phyloP scores from a whole-genome alignment of 108 stramenopile species.

The Epithemia pelagica region DNA sequence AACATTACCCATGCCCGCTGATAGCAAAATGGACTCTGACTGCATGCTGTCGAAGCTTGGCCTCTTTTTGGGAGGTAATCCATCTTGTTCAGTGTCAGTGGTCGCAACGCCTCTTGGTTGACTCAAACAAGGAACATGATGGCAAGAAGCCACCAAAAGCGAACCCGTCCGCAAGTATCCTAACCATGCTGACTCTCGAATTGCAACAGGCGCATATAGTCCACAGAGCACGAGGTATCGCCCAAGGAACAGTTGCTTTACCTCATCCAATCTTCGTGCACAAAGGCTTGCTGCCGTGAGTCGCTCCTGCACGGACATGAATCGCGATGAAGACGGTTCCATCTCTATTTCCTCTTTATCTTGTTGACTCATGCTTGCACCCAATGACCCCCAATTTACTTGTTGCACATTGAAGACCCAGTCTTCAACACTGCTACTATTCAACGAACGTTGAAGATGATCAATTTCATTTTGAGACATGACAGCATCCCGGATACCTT shows the following conservation, averaged over 20 bases:
- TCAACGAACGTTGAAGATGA: not conserved
- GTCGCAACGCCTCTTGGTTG: not conserved
- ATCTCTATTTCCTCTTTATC: too few species aligned
- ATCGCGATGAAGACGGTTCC: not conserved
- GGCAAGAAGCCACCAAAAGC: not conserved
- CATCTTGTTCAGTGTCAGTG: not conserved
- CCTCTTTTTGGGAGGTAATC: conserved; percentile 21
- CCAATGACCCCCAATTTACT: not conserved
- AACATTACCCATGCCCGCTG: conserved; percentile 10
- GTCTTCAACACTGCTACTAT: not conserved
- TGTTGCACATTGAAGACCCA: not conserved
- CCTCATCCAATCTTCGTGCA: not conserved
- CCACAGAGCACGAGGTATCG: not conserved
- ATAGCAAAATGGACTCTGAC: conserved; percentile 12
- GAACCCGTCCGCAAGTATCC: not conserved
- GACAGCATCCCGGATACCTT: not conserved
- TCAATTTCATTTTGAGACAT: not conserved
- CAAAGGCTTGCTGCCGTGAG: conserved; percentile 1
- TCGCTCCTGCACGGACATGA: not conserved
- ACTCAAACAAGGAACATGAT: not conserved
- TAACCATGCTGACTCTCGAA: not conserved
- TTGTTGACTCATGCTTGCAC: not conserved
- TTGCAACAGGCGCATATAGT: not conserved
- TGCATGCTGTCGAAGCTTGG: conserved; percentile 30
- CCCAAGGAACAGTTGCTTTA: not conserved